Percentiles rank a stretch among this genome's conserved stretches.
phyloP scores from a whole-genome alignment of 2,329 filamentous ascomycete genomes.

The Pseudogymnoascus sp. region DNA sequence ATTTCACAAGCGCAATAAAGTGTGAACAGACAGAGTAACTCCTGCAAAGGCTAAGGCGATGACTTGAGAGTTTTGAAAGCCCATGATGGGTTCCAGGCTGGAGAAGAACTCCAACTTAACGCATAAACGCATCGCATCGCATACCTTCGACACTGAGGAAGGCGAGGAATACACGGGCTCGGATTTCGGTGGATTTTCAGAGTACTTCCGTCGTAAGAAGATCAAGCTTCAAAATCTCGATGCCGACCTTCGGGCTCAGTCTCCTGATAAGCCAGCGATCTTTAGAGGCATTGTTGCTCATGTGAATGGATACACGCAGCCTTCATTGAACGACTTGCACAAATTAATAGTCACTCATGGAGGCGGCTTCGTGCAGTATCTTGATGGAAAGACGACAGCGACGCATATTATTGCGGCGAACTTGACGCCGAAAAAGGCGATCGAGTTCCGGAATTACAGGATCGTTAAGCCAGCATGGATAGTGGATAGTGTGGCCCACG shows the following conservation, averaged over 20 bases:
- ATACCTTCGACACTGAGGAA: constrained; percentile 71
- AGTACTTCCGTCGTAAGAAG: constrained; percentile 94
- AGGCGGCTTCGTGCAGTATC: constrained; percentile 89
- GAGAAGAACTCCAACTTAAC: constrained; percentile 57
- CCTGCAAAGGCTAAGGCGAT: background rate
- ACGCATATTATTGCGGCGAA: constrained; percentile 93
- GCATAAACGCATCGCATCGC: constrained; percentile 53
- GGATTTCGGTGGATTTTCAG: constrained; percentile 78
- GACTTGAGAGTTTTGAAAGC: background rate
- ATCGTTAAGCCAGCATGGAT: constrained; percentile 96
- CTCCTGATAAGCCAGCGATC: constrained; percentile 63
- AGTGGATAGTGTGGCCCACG: constrained; percentile 77
- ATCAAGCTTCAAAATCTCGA: constrained; percentile 95
- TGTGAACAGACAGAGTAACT: background rate
- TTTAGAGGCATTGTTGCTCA: constrained; percentile 89
- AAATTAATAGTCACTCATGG: constrained; percentile 83
- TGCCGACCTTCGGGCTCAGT: constrained; percentile 57
- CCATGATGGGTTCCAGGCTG: constrained; percentile 50
- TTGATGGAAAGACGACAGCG: constrained; percentile 88
- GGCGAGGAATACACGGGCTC: constrained; percentile 90
- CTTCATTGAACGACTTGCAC: constrained; percentile 82
- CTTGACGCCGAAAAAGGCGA: constrained; percentile 83
- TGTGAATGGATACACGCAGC: constrained; percentile 94
- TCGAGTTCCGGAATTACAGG: constrained; percentile 80
- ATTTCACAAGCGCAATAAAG: background rate